Percentiles rank a stretch among this genome's conserved stretches.
Evolutionary conservation across 2,329 filamentous ascomycete genomes (phyloP).

Genomic region (Mariannaea elegans): DNA sequence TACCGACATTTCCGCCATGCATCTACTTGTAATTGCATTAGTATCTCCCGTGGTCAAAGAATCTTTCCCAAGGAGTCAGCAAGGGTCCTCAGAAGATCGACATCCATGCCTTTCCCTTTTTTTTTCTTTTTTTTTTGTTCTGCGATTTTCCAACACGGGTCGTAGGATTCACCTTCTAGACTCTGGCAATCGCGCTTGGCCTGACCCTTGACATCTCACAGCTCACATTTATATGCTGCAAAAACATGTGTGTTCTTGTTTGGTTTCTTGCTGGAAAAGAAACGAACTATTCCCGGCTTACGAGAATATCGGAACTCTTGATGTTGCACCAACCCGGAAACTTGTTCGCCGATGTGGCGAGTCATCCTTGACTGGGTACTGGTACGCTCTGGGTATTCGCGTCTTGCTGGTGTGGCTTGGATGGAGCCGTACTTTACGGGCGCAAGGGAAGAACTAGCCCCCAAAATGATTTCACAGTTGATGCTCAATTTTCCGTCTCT

Average conservation of each 20-base stretch:
- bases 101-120: conserved; percentile 2
- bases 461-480: neutral
- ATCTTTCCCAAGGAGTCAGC: neutral
- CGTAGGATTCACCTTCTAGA: neutral
- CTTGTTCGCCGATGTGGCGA: neutral
- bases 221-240: neutral
- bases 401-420: conserved; percentile 9
- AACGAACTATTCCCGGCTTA: neutral
- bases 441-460: conserved; percentile 5
- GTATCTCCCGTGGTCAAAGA: too few relatives aligned
- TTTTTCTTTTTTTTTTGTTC: too few relatives aligned
- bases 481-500: conserved; percentile 6
- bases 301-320: neutral
- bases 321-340: conserved; percentile 2
- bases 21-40: neutral
- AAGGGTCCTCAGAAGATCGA: conserved; percentile 1
- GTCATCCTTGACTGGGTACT: too few relatives aligned
- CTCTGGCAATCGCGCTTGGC: conserved; percentile 6
- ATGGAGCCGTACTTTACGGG: conserved; percentile 3
- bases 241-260: neutral
- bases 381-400: too few relatives aligned
- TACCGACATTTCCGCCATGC: neutral
- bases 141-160: neutral
- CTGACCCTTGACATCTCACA: conserved; percentile 1
- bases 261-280: too few relatives aligned